Base-by-base conservation (phyloP, 2,329 filamentous ascomycete species). In the Diaporthe vexans region DNA sequence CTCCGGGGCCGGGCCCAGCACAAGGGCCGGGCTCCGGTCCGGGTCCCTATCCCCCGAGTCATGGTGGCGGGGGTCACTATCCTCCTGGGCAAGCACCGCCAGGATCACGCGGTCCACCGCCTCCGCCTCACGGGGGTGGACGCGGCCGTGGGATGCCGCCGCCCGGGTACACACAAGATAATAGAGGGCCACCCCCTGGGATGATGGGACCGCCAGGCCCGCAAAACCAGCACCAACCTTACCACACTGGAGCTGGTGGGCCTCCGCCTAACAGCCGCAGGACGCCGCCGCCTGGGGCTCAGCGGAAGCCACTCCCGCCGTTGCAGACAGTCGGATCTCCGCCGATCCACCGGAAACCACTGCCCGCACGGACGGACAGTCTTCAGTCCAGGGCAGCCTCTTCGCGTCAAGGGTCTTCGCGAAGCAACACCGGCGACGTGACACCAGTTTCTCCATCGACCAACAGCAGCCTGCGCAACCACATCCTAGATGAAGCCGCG, bases 291-390 rank as follows among this genome's bases (percentile, higher is more conserved):
- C 56, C 74, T 10, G 72, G 72, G 11, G 37, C 54, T n/a, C 74
- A 74, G 72, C 74, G 61, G 26, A 76, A 40, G 48, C 59, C 72
- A n/a, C 46, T 74, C 11, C 68, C 69, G 19, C 56, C 65, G 19
- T 43, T 74, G 33, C 72, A 76, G 54, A 76, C 74, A 24, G 48
- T 56, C 58, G 33, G 85, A 29, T 82, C 81, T n/a, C 84, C 84
- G 71, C 82, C 84, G 46, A 83, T 89, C 56, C 82, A 83, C 68
- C 84, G 89, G 75, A 91, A 91, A 78, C 88, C 89, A 33, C 77
- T 91, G 17, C 86, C 87, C 33, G 77, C 80, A n/a, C 83, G 85
- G 67, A 68, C 63, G 19, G 75, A 76, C 29, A 76, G 75, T 52
- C 70, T 76, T 11, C 75, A 73, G 57, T 71, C 75, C 24, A 51